Conservation (phyloP, 2,329 filamentous ascomycete genomes). For the Ceratocystis papillata region DNA sequence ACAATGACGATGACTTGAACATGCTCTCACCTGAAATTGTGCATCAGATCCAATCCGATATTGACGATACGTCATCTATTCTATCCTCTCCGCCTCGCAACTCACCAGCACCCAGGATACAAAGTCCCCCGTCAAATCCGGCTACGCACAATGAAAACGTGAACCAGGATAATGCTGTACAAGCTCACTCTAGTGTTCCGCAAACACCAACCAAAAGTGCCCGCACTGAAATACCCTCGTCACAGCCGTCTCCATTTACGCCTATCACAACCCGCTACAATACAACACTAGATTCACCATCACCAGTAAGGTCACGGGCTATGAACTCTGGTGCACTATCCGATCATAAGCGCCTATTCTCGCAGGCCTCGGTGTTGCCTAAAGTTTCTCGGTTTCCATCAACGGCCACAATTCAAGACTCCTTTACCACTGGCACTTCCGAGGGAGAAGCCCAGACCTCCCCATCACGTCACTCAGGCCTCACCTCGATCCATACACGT, state of each 20-base stretch:
- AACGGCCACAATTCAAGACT: constrained; percentile 38
- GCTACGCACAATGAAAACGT: no score
- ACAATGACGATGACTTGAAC: constrained; percentile 3
- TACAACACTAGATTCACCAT: constrained; percentile 32
- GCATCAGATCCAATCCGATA: neutral
- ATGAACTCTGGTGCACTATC: constrained; percentile 27
- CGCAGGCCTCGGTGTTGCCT: neutral
- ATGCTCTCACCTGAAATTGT: constrained; percentile 25
- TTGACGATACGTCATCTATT: neutral
- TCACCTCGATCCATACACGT: neutral
- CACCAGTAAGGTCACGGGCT: constrained; percentile 34
- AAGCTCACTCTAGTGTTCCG: constrained; percentile 29
- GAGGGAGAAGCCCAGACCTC: constrained; percentile 7
- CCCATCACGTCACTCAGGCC: neutral
- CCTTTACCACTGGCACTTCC: constrained; percentile 30
- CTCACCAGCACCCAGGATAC: neutral
- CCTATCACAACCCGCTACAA: constrained; percentile 36
- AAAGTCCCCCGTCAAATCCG: neutral
- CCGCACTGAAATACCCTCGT: constrained; percentile 38
- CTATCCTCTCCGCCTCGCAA: neutral
- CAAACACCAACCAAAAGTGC: constrained; percentile 35
- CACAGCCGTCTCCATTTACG: constrained; percentile 32
- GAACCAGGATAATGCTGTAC: neutral
- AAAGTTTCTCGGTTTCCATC: constrained; percentile 22
- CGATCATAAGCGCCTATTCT: neutral